Evolutionary conservation across 139 green algal genomes (phyloP).

Genomic region (Haematococcus lacustris): DNA sequence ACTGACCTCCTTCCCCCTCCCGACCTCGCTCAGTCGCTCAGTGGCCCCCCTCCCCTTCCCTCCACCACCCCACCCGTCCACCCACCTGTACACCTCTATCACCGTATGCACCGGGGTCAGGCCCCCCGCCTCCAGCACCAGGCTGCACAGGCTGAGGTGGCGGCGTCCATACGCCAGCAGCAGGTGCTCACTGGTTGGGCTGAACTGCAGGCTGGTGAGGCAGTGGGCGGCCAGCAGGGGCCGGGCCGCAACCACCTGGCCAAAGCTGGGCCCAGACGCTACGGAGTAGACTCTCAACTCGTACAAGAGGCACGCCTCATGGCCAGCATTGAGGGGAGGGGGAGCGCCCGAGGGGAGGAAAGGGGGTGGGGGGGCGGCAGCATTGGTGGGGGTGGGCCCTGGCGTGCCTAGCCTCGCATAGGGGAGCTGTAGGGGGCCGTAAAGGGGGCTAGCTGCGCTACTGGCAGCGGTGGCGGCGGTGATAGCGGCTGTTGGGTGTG

Average conservation of each 20-base stretch:
- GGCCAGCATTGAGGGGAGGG: too few relatives aligned
- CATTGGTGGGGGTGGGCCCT: not conserved
- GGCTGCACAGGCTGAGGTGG: constrained; percentile 68
- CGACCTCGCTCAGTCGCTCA: not conserved
- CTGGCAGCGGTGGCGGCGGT: not conserved
- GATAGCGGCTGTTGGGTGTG: too few relatives aligned
- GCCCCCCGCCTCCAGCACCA: constrained; percentile 50
- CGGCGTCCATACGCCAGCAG: constrained; percentile 87
- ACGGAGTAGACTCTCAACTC: constrained; percentile 74
- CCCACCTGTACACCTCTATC: constrained; percentile 66
- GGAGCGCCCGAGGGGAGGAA: too few relatives aligned
- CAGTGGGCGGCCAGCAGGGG: constrained; percentile 87
- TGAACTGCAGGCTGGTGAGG: constrained; percentile 91
- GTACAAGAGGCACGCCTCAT: constrained; percentile 50
- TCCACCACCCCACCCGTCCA: not conserved
- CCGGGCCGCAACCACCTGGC: constrained; percentile 41
- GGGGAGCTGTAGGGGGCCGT: not conserved
- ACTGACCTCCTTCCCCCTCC: not conserved
- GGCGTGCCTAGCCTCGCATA: not conserved
- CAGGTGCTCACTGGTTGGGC: constrained; percentile 69
- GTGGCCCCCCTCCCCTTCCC: not conserved
- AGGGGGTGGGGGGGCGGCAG: not conserved
- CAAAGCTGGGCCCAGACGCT: constrained; percentile 38
- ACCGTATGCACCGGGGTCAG: constrained; percentile 81
- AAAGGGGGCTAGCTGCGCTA: not conserved